These are phyloP conservation scores for Tagetes erecta DNA, from an alignment of 129 eudicot species.

Conservation along the genomic window DNA sequence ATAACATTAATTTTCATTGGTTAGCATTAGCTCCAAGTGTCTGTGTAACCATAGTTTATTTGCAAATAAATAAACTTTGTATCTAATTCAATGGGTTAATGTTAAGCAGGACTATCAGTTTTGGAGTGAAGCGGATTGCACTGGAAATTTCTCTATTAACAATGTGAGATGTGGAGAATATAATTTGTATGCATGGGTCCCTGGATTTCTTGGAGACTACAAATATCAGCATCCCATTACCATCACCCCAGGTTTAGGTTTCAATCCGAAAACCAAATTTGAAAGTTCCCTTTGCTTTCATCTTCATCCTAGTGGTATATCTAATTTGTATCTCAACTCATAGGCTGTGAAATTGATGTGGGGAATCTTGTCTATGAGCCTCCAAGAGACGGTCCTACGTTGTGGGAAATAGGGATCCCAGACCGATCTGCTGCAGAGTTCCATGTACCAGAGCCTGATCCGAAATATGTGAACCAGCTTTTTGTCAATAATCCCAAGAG, in stretches of 20 bases:
- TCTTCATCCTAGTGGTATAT: background rate
- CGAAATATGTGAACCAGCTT: constrained; percentile 43
- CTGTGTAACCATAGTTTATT: background rate
- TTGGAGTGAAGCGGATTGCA: constrained; percentile 52
- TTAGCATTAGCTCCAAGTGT: constrained; percentile 3
- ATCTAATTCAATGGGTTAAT: background rate
- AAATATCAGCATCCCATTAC: constrained; percentile 32
- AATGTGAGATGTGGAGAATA: constrained; percentile 48
- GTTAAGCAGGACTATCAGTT: constrained; percentile 59
- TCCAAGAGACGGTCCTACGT: constrained; percentile 67
- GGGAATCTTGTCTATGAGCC: constrained; percentile 52
- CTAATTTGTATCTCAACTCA: background rate
- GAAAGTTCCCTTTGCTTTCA: background rate
- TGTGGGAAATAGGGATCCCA: constrained; percentile 79
- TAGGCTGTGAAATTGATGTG: constrained; percentile 35
- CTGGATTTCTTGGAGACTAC: constrained; percentile 68
- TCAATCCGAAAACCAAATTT: background rate
- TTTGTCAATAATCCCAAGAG: constrained; percentile 43
- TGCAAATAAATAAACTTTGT: background rate
- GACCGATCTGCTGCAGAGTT: constrained; percentile 69
- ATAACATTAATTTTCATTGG: constrained; percentile 6
- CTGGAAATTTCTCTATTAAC: constrained; percentile 41
- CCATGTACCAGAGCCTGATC: constrained; percentile 56
- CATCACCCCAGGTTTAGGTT: constrained; percentile 49
- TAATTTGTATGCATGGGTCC: constrained; percentile 57